Evolutionary conservation across 2,329 filamentous ascomycete species (phyloP), one percentile per base, ranked within the genome.

Genomic region (Epichloe coenophiala): DNA sequence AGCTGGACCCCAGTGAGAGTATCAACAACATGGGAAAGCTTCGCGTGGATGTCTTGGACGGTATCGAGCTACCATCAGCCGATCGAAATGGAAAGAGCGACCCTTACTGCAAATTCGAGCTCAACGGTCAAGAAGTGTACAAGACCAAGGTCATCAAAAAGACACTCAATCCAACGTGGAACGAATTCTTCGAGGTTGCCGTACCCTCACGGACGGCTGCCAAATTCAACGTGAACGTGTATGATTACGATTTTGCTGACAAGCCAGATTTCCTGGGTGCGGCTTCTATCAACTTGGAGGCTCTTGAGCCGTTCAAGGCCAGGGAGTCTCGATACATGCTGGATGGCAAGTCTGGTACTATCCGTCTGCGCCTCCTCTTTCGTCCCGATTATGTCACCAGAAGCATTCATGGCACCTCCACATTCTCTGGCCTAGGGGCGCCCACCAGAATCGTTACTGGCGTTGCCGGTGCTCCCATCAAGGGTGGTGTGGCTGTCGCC

Each of bases 1-100:
- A 82, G 51, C 84, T 98, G 46, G 89, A 98, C 61, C 86, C 93
- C 0, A 88, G 83, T 60, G 93, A 98, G 69, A 96, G 89, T 62
- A 95, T 98, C 75, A 97, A 96, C 78, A 98, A 98, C 69, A 95
- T 95, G 81, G 93, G 93, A 53, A 90, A 83, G 52, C 81, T 98
- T 21, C 86, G 90, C 19, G 88, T 98, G n/a, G 89, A 97, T 60
- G 78, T 98, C 17, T 72, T 97, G 38, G 89, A 95, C 65, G 93
- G 84, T 17, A 72, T 79, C 8, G 84, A 95, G 53, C 78, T 98
- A n/a, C 93, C 93, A 7, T 83, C 93, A 1, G 91, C 91, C 31
- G 93, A 98, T 62, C 83, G 89, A 36, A 98, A 98, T 63, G 93
- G 93, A 58, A 97, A 86, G 76, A 96, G 89, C 60, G 93, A 98